A percentile compares a stretch with the other conserved stretches of the same genome.
Conservation (phyloP, 176 grass and related monocot genomes). For the Carex cristatella region DNA sequence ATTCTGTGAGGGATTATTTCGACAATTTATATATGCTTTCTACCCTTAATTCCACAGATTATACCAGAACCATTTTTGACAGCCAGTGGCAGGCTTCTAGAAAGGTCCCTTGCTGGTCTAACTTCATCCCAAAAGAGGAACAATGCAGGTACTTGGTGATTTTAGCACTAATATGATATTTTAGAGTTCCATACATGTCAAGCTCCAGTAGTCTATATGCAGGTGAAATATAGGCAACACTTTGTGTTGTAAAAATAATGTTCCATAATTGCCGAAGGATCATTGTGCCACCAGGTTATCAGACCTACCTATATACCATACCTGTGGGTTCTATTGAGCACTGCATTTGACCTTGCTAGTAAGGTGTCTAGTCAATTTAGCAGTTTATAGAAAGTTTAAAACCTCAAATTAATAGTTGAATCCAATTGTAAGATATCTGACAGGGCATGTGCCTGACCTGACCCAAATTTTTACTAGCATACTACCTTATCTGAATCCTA, state of each 20-base stretch:
- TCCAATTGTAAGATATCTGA: no score
- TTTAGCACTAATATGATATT: neutral
- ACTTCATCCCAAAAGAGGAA: slow-evolving; percentile 61
- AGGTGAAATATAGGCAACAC: neutral
- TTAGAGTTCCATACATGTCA: neutral
- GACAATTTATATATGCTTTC: slow-evolving; percentile 78
- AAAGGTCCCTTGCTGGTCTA: slow-evolving; percentile 93
- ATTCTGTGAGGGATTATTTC: slow-evolving; percentile 51
- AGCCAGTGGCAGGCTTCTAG: slow-evolving; percentile 70
- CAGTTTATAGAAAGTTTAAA: no score
- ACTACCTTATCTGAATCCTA: no score
- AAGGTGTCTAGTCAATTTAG: neutral
- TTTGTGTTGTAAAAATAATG: neutral
- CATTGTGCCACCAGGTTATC: neutral
- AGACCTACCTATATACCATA: neutral
- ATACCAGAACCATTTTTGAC: slow-evolving; percentile 65
- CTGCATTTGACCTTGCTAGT: neutral
- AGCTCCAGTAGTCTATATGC: neutral
- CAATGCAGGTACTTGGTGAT: slow-evolving; percentile 65
- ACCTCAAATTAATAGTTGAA: no score
- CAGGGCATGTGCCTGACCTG: no score
- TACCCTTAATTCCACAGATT: slow-evolving; percentile 48
- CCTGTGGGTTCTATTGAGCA: neutral
- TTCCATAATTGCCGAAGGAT: neutral
- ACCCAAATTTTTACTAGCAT: no score